Base-by-base conservation (phyloP, 2,329 filamentous ascomycete genomes). In the Torrubiellomyces zombiae region DNA sequence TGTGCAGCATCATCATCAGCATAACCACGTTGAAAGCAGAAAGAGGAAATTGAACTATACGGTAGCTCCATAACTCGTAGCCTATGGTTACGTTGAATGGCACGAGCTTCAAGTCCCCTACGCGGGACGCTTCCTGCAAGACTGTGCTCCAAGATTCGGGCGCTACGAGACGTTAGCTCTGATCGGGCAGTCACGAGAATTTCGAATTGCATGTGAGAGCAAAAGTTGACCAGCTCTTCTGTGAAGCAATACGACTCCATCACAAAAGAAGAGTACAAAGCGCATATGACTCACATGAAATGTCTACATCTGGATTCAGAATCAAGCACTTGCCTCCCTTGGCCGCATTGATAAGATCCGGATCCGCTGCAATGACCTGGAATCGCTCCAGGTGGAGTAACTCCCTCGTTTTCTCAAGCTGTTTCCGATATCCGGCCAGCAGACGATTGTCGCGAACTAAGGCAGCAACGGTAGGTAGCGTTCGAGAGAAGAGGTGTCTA, bases 61-160 rank as follows among this genome's bases (percentile, higher is more conserved):
- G 60, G 46, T 91, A 86, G 25, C 60, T 75, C 81, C 83, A 95
- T 51, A 85, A 75, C 38, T 77, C 66, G 51, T 98, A 98, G 37
- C 75, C 70, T 30, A 95, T 60, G 18, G 67, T 55, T 29, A 95
- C 52, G 32, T 78, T 63, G 48, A 76, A 94, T 2, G 81, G 76
- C 1, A 83, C 56, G 17, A 95, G 50, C 11, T 63, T 64, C 16
- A 94, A 51, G 21, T 80, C 69, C 15, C 76, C 66, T 25, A 61
- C 58, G 34, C 75, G 59, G 4, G 83, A 67, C 17, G 81, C 69
- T 33, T 80, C 68, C 31, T 58, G 63, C 23, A 94, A 50, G 19
- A 62, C 67, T 4, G 67, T 44, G 27, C 80, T 80, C 78, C 82
- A 93, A 13, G 81, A 91, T 20, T 69, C 67, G 22, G 66, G 63